Evolutionary conservation across 345 rosid genomes (phyloP).

Genomic region (Limnanthes douglasii): DNA sequence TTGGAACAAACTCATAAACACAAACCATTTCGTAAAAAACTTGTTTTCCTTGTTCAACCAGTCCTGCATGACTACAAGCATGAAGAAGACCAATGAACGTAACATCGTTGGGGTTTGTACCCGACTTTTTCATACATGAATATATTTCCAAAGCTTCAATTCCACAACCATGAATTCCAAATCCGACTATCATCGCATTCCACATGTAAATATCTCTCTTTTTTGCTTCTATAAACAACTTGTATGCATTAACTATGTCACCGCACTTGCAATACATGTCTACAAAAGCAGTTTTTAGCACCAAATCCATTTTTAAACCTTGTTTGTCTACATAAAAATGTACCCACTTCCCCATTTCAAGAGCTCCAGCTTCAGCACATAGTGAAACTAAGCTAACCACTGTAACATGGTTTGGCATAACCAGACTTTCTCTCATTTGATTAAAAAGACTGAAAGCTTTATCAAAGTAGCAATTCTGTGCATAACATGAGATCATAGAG

Average conservation of each 20-base stretch:
- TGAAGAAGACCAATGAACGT: slow-evolving; percentile 29
- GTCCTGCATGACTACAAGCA: slow-evolving; percentile 43
- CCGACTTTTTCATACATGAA: slow-evolving; percentile 20
- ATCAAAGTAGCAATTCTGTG: slow-evolving; percentile 11
- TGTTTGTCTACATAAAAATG: slow-evolving; percentile 19
- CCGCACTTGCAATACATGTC: slow-evolving; percentile 46
- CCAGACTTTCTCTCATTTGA: slow-evolving; percentile 14
- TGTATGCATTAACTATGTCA: slow-evolving; percentile 15
- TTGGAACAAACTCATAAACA: slow-evolving; percentile 16
- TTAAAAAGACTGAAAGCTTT: slow-evolving; percentile 18
- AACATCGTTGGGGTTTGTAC: slow-evolving; percentile 19
- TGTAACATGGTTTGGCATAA: slow-evolving; percentile 18
- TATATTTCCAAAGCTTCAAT: slow-evolving; percentile 23
- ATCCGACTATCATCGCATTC: slow-evolving; percentile 36
- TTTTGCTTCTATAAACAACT: slow-evolving; percentile 17
- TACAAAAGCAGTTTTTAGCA: slow-evolving; percentile 21
- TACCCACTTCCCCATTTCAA: slow-evolving; percentile 26
- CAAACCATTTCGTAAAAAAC: slow-evolving; percentile 20
- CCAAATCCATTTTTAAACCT: slow-evolving; percentile 15
- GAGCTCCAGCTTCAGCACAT: slow-evolving; percentile 21
- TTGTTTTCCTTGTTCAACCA: slow-evolving; percentile 27
- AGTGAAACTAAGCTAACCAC: slow-evolving; percentile 17
- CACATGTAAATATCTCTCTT: slow-evolving; percentile 20
- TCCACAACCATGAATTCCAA: slow-evolving; percentile 30
- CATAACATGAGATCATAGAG: slow-evolving; percentile 25